These are phyloP conservation scores for Claviceps capensis DNA, from an alignment of 2,329 filamentous ascomycete species.

Conservation along the genomic window DNA sequence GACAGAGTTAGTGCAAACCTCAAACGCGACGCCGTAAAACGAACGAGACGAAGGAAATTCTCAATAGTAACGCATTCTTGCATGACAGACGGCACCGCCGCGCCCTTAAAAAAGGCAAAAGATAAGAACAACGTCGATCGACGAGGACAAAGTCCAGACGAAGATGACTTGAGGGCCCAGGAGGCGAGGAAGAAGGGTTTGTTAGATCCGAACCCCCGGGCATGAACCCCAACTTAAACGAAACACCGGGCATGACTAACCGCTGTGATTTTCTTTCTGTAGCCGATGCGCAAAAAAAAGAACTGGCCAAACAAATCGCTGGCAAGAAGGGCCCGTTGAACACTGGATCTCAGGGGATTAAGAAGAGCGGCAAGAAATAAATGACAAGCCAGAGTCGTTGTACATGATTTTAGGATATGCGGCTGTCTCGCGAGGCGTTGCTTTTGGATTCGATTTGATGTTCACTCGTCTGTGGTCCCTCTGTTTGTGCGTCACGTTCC, in stretches of 20 bases:
- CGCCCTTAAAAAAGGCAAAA: constrained; percentile 73
- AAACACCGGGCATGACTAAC: neutral
- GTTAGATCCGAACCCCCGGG: neutral
- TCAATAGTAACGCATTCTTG: neutral
- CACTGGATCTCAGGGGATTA: constrained; percentile 76
- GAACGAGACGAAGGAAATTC: neutral
- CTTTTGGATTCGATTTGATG: neutral
- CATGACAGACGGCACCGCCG: constrained; percentile 60
- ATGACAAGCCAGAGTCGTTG: neutral
- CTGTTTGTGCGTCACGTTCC: no score
- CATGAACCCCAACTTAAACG: neutral
- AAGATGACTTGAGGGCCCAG: neutral
- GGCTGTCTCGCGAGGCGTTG: neutral
- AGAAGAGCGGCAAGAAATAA: constrained; percentile 98
- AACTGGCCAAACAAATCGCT: constrained; percentile 58
- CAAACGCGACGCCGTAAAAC: neutral
- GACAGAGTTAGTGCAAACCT: constrained; percentile 20
- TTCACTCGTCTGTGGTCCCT: neutral
- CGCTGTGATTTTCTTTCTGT: neutral
- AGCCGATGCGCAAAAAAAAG: constrained; percentile 35
- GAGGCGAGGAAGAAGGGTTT: neutral
- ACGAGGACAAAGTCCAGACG: neutral
- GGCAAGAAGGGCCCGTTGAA: constrained; percentile 83
- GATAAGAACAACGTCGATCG: constrained; percentile 44
- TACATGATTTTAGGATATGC: neutral